Conservation (phyloP, 2,329 filamentous ascomycete genomes). For the Fusarium brevicatenulatum region DNA sequence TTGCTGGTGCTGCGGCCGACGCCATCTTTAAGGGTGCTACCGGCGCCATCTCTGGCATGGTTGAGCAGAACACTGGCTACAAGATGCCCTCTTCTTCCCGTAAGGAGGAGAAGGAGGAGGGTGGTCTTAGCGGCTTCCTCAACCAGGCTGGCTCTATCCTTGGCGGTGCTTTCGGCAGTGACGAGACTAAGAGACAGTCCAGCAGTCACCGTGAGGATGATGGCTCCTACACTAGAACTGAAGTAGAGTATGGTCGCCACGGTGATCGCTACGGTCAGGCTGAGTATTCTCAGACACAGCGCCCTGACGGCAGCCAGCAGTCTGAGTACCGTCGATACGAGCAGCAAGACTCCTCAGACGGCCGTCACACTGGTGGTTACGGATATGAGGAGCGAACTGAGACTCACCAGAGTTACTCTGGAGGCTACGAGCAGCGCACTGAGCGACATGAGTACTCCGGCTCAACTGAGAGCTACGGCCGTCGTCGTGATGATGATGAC, state of each 20-base stretch:
- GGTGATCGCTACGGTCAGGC: slow-evolving; percentile 69
- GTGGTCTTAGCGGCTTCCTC: slow-evolving; percentile 75
- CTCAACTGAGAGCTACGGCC: slow-evolving; percentile 47
- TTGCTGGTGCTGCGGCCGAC: slow-evolving; percentile 65
- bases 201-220: slow-evolving; percentile 66
- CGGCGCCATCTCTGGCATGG: slow-evolving; percentile 59
- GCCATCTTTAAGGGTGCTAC: slow-evolving; percentile 68
- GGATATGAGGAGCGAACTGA: slow-evolving; percentile 69
- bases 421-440: slow-evolving; percentile 64
- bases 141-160: slow-evolving; percentile 76
- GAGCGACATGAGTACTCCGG: slow-evolving; percentile 61
- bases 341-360: slow-evolving; percentile 58
- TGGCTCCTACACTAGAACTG: slow-evolving; percentile 69
- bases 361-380: slow-evolving; percentile 57
- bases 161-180: slow-evolving; percentile 66
- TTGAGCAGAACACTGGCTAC: slow-evolving; percentile 59
- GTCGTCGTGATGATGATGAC: slow-evolving; percentile 20
- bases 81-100: slow-evolving; percentile 50
- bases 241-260: slow-evolving; percentile 69
- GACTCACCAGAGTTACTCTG: slow-evolving; percentile 60
- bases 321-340: slow-evolving; percentile 72
- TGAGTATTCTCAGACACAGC: slow-evolving; percentile 67
- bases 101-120: slow-evolving; percentile 64
- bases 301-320: slow-evolving; percentile 65
- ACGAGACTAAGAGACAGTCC: slow-evolving; percentile 64